Percentiles rank a stretch among this genome's conserved stretches.
Evolutionary conservation across 495 filamentous ascomycete genomes (phyloP).

Genomic region (Aspergillus haitiensis): DNA sequence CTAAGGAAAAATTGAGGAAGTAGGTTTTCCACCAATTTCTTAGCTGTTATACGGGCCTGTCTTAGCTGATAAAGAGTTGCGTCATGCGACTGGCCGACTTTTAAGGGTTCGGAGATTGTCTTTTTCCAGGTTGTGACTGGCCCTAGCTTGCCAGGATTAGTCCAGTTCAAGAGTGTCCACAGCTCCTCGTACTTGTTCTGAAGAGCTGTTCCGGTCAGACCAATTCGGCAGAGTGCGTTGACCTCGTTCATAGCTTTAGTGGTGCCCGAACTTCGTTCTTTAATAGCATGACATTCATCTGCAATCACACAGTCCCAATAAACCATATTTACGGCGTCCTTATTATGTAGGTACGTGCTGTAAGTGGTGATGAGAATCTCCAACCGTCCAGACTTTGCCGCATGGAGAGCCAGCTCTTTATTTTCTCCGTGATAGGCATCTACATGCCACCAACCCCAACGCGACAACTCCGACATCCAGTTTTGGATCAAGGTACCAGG

Average conservation of each 20-base stretch:
- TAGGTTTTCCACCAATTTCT: constrained; percentile 81
- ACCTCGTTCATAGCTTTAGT: constrained; percentile 88
- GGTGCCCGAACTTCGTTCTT: constrained; percentile 72
- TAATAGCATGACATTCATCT: constrained; percentile 93
- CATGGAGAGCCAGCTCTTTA: constrained; percentile 69
- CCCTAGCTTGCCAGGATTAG: constrained; percentile 85
- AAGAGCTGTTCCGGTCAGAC: constrained; percentile 92
- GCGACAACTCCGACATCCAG: constrained; percentile 80
- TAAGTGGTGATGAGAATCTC: constrained; percentile 97
- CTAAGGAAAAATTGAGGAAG: constrained; percentile 91
- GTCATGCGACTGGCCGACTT: constrained; percentile 86
- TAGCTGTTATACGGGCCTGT: constrained; percentile 76
- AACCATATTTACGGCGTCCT: constrained; percentile 74
- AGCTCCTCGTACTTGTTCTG: constrained; percentile 98
- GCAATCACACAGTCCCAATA: constrained; percentile 97
- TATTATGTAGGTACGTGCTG: constrained; percentile 75
- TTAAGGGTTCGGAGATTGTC: constrained; percentile 75
- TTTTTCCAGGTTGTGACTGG: constrained; percentile 75
- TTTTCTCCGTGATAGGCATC: constrained; percentile 77
- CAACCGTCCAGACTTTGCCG: constrained; percentile 70
- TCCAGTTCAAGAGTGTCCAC: constrained; percentile 97
- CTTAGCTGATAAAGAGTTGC: constrained; percentile 84
- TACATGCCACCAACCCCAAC: constrained; percentile 96
- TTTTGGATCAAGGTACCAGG: constrained; percentile 87
- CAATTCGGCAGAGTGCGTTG: constrained; percentile 90